A percentile compares a stretch with the other conserved stretches of the same genome.
Conservation (phyloP, 2,329 filamentous ascomycete species). For the Ceratocystis colombiana region DNA sequence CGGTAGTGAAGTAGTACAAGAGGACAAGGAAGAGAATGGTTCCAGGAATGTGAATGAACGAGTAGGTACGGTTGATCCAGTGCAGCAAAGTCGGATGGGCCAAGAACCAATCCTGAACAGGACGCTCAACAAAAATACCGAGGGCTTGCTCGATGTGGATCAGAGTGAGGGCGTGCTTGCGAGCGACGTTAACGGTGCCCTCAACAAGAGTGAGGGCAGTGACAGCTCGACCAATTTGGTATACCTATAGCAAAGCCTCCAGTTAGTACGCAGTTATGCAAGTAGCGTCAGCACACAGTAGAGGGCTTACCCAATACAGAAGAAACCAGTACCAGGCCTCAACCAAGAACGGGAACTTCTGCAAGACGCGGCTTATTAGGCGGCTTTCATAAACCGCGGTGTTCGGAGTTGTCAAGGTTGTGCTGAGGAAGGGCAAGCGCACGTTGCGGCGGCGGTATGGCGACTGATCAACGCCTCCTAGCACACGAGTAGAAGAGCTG, state of each 20-base stretch:
- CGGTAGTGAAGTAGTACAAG: conserved; percentile 61
- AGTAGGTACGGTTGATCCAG: conserved; percentile 64
- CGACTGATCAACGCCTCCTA: conserved; percentile 25
- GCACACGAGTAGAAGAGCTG: conserved; percentile 25
- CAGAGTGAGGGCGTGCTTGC: conserved; percentile 57
- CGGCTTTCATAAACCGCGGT: conserved; percentile 50
- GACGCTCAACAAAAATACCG: conserved; percentile 54
- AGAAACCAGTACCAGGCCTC: conserved; percentile 71
- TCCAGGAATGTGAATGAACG: conserved; percentile 68
- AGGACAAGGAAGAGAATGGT: conserved; percentile 57
- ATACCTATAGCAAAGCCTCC: conserved; percentile 42
- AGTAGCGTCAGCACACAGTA: background rate
- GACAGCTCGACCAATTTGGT: conserved; percentile 63
- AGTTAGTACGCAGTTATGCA: conserved; percentile 19
- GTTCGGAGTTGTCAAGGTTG: conserved; percentile 49
- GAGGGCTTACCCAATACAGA: conserved; percentile 60
- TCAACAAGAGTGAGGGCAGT: conserved; percentile 59
- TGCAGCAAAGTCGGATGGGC: conserved; percentile 47
- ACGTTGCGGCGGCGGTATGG: conserved; percentile 26
- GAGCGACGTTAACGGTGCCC: conserved; percentile 57
- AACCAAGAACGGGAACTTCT: conserved; percentile 59
- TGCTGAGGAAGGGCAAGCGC: conserved; percentile 29
- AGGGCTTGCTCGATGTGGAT: conserved; percentile 56
- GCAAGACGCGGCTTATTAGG: conserved; percentile 52
- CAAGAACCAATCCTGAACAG: conserved; percentile 47